Evolutionary conservation across 2,329 filamentous ascomycete species (phyloP).

Genomic region (Colletotrichum magnum): DNA sequence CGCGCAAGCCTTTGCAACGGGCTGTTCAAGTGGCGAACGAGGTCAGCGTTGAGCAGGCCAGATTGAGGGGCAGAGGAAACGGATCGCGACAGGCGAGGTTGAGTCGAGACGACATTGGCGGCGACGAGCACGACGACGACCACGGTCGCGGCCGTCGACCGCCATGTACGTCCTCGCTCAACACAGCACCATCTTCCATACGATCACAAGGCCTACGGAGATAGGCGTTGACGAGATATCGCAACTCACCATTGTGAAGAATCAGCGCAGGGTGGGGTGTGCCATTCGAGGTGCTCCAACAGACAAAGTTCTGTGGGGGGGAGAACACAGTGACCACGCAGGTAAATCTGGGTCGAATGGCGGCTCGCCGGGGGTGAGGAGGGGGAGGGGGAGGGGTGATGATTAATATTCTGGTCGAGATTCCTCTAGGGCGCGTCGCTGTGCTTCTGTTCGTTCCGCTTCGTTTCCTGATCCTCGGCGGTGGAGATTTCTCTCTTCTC

Average conservation of each 20-base stretch:
- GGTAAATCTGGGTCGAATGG: slow-evolving; percentile 24
- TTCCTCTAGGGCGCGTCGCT: neutral
- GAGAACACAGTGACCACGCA: slow-evolving; percentile 23
- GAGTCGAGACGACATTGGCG: neutral
- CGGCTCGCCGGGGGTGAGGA: too few species aligned
- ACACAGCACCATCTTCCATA: neutral
- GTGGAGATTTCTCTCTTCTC: neutral
- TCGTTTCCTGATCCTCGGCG: neutral
- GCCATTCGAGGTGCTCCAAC: slow-evolving; percentile 39
- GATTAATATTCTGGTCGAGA: slow-evolving; percentile 10
- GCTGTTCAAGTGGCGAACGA: slow-evolving; percentile 1
- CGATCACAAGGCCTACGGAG: neutral
- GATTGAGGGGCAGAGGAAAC: neutral
- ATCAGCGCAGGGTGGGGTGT: slow-evolving; percentile 34
- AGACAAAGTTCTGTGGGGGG: slow-evolving; percentile 35
- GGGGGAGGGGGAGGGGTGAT: slow-evolving; percentile 1
- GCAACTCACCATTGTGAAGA: slow-evolving; percentile 39
- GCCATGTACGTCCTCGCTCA: neutral
- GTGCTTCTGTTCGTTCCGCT: neutral
- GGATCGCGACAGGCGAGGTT: neutral
- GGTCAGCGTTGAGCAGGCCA: neutral
- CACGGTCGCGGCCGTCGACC: neutral
- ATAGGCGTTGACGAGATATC: slow-evolving; percentile 24
- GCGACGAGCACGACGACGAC: neutral
- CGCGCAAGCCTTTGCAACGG: slow-evolving; percentile 39